A percentile compares a stretch with the other conserved stretches of the same genome.
Conservation (phyloP, 2,329 filamentous ascomycete genomes). For the Neonectria coccinea region DNA sequence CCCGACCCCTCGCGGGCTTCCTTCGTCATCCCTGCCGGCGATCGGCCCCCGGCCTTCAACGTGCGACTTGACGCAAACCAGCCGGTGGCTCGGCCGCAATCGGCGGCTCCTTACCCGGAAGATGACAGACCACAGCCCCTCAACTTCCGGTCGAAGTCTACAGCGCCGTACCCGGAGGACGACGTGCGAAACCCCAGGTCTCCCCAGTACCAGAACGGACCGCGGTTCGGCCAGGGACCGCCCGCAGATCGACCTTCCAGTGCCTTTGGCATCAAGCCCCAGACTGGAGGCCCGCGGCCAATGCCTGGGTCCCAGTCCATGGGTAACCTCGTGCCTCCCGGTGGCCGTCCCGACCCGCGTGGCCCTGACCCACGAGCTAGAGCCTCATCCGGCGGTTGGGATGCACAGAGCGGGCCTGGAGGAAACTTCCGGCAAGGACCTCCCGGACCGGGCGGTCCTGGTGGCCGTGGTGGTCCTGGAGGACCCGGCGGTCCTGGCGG, state of each 20-base stretch:
- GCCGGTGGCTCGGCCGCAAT: slow-evolving; percentile 58
- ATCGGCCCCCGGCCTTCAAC: slow-evolving; percentile 63
- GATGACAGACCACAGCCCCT: slow-evolving; percentile 71
- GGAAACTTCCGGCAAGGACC: slow-evolving; percentile 5
- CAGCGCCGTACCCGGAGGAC: slow-evolving; percentile 77
- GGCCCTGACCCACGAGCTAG: slow-evolving; percentile 55
- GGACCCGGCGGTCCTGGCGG: slow-evolving; percentile 28
- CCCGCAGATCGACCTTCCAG: slow-evolving; percentile 62
- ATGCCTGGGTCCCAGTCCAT: slow-evolving; percentile 60
- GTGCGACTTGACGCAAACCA: slow-evolving; percentile 58
- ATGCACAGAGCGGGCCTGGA: slow-evolving; percentile 49
- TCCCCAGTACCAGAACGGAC: slow-evolving; percentile 59
- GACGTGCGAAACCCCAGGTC: slow-evolving; percentile 53
- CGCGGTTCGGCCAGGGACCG: slow-evolving; percentile 62
- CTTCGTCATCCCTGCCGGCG: slow-evolving; percentile 47
- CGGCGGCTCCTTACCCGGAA: slow-evolving; percentile 76
- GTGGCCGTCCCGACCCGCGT: slow-evolving; percentile 47
- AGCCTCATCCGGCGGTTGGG: slow-evolving; percentile 58
- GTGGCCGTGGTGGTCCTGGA: slow-evolving; percentile 35
- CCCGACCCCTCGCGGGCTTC: slow-evolving; percentile 60
- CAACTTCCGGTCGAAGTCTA: slow-evolving; percentile 58
- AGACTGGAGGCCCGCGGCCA: slow-evolving; percentile 49
- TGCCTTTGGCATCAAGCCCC: slow-evolving; percentile 66
- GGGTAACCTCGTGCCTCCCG: slow-evolving; percentile 59
- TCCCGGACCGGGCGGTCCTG: slow-evolving; percentile 48